Evolutionary conservation across 805 yeast species (phyloP).

Genomic region (Metschnikowia corniflorae): DNA sequence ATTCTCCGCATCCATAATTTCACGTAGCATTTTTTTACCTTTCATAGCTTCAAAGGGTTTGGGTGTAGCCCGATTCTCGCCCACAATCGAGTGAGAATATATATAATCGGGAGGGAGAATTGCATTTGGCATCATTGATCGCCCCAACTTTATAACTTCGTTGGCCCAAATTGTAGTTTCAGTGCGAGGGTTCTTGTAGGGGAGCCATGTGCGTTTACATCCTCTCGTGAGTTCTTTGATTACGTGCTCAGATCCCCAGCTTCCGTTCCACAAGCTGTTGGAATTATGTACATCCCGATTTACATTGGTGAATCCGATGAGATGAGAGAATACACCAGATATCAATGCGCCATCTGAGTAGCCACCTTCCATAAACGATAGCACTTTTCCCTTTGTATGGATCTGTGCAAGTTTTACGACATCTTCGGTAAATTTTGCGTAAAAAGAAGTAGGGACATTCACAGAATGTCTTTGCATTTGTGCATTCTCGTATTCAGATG

Average conservation of each 20-base stretch:
- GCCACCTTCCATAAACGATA: constrained; percentile 81
- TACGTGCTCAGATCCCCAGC: constrained; percentile 62
- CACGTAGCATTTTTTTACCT: constrained; percentile 33
- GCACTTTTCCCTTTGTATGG: constrained; percentile 55
- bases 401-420: constrained; percentile 64
- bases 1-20: constrained; percentile 13
- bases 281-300: constrained; percentile 25
- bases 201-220: constrained; percentile 63
- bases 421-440: constrained; percentile 67
- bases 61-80: not conserved
- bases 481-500: constrained; percentile 76
- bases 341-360: constrained; percentile 78
- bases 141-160: constrained; percentile 58
- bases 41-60: constrained; percentile 12
- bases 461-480: constrained; percentile 83
- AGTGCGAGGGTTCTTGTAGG: constrained; percentile 49
- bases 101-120: constrained; percentile 37
- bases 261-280: constrained; percentile 48
- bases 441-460: constrained; percentile 78
- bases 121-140: constrained; percentile 58
- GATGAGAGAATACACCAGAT: constrained; percentile 76
- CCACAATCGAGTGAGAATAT: constrained; percentile 16
- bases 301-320: constrained; percentile 61
- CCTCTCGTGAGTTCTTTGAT: constrained; percentile 66
- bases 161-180: constrained; percentile 61